These are phyloP conservation scores for Stereum hirsutum DNA, from an alignment of 1,284 basidiomycete genomes.

Conservation along the genomic window DNA sequence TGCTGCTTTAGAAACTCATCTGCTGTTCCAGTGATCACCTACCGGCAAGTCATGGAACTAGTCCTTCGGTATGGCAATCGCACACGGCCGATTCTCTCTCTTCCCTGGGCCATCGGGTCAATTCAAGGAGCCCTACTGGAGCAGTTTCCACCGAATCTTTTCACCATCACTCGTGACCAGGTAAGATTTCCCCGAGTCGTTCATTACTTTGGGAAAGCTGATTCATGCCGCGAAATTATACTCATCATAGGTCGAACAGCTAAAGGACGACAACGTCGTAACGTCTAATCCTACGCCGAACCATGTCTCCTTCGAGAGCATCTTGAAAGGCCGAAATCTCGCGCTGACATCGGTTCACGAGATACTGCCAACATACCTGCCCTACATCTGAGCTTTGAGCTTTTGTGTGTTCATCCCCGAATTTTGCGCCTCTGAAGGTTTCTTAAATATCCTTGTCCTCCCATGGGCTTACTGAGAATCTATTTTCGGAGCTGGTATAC, in stretches of 20 bases:
- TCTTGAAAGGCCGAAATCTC: slow-evolving; percentile 28
- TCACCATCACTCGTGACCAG: slow-evolving; percentile 61
- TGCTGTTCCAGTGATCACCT: slow-evolving; percentile 46
- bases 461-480: no score
- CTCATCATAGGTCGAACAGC: slow-evolving; percentile 42
- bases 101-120: slow-evolving; percentile 53
- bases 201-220: not conserved
- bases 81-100: slow-evolving; percentile 43
- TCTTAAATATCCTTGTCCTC: no score
- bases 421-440: not conserved
- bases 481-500: no score
- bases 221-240: not conserved
- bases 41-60: slow-evolving; percentile 53
- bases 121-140: slow-evolving; percentile 56
- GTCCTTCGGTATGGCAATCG: slow-evolving; percentile 44
- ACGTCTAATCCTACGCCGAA: slow-evolving; percentile 22
- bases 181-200: slow-evolving; percentile 22
- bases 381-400: slow-evolving; percentile 6
- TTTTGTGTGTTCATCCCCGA: no score
- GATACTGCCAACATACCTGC: slow-evolving; percentile 49
- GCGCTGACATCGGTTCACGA: slow-evolving; percentile 40
- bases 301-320: slow-evolving; percentile 31
- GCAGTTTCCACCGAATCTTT: slow-evolving; percentile 49
- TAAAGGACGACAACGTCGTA: slow-evolving; percentile 51
- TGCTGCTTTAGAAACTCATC: not conserved